Evolutionary conservation across 768 basidiomycete genomes (phyloP).

Genomic region (Favolaschia claudopus): DNA sequence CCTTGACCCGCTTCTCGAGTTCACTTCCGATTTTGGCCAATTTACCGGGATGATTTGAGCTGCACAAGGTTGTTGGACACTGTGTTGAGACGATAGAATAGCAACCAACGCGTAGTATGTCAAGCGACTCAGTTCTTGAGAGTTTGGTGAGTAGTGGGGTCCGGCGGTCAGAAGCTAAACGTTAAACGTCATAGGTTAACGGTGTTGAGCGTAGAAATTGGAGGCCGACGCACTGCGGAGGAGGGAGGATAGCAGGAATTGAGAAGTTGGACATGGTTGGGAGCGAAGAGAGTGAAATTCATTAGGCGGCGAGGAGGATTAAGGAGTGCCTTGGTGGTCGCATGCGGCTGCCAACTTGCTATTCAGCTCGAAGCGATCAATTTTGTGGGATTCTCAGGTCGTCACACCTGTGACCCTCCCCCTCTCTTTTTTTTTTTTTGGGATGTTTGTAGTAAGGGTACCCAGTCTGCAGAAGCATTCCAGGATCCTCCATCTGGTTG

Average conservation of each 20-base stretch:
- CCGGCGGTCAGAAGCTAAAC: slow-evolving; percentile 68
- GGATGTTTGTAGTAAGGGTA: too few species aligned
- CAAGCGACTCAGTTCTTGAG: slow-evolving; percentile 84
- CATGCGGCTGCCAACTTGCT: slow-evolving; percentile 3
- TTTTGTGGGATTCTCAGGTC: too few species aligned
- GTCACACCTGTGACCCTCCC: too few species aligned
- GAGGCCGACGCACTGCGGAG: slow-evolving; percentile 47
- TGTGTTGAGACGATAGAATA: background rate
- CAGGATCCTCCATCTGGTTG: too few species aligned
- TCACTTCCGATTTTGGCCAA: slow-evolving; percentile 78
- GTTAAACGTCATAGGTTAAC: slow-evolving; percentile 13
- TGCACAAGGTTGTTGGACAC: slow-evolving; percentile 26
- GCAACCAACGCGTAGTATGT: slow-evolving; percentile 77
- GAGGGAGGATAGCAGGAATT: slow-evolving; percentile 87
- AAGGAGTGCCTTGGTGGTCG: slow-evolving; percentile 24
- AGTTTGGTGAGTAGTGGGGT: slow-evolving; percentile 81
- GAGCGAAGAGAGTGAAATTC: slow-evolving; percentile 79
- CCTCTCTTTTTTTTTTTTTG: too few species aligned
- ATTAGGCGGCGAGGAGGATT: slow-evolving; percentile 42
- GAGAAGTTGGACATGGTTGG: slow-evolving; percentile 85
- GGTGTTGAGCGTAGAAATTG: background rate
- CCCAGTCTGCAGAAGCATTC: too few species aligned
- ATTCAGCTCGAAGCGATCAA: background rate
- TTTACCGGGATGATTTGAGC: slow-evolving; percentile 82
- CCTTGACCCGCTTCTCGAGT: slow-evolving; percentile 74